Conservation (phyloP, 371 early-diverging fungal genomes). For the Smittium mucronatum region DNA sequence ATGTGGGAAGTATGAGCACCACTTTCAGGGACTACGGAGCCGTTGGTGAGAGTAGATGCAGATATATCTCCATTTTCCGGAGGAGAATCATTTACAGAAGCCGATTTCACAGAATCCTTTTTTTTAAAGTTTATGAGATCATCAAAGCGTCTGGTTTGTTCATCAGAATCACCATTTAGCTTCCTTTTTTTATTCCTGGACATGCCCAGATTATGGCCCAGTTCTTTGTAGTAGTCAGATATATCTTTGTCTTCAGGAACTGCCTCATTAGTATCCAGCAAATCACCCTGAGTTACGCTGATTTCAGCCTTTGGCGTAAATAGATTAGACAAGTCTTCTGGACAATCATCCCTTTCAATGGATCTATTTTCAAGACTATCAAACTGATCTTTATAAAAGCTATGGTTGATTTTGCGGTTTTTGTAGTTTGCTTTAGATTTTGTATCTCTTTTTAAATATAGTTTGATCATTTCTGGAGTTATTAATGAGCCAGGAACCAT, state of each 20-base stretch:
- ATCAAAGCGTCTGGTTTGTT: background rate
- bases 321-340: background rate
- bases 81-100: background rate
- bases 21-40: background rate
- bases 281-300: background rate
- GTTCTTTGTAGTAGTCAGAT: conserved; percentile 10
- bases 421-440: background rate
- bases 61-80: background rate
- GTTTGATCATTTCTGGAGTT: conserved; percentile 17
- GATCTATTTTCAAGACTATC: background rate
- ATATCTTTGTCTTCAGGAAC: background rate
- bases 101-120: background rate
- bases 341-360: background rate
- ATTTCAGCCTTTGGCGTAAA: background rate
- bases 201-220: conserved; percentile 2
- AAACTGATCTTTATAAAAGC: background rate
- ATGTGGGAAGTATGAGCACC: background rate
- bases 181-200: background rate
- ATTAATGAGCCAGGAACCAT: conserved; percentile 28
- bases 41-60: background rate
- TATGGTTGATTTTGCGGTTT: background rate
- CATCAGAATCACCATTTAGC: background rate
- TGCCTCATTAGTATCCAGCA: background rate
- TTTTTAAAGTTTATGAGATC: background rate
- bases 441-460: conserved; percentile 13